Conservation (phyloP, 495 filamentous ascomycete genomes). For the Penicillium pulvis region DNA sequence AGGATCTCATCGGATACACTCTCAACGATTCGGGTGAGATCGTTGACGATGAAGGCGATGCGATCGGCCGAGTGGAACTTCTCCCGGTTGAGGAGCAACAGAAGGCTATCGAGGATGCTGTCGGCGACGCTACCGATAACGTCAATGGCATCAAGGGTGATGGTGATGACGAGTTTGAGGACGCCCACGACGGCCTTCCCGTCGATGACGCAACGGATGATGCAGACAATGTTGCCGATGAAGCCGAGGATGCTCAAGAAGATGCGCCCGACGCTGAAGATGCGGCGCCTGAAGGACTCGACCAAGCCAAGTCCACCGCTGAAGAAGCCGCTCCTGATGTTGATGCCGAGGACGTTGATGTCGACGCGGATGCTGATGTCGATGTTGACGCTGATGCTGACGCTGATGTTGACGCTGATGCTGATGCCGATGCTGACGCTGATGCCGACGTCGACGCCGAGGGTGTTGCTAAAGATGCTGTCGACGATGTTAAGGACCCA, state of each 20-base stretch:
- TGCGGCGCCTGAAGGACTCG: constrained; percentile 16
- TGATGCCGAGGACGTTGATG: no score
- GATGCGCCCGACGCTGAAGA: constrained; percentile 26
- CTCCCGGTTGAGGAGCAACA: constrained; percentile 43
- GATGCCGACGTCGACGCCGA: constrained; percentile 14
- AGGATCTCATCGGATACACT: constrained; percentile 60
- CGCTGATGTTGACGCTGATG: constrained; percentile 22
- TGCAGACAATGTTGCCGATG: constrained; percentile 21
- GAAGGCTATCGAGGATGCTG: constrained; percentile 29
- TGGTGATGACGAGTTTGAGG: constrained; percentile 42
- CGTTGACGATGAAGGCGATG: constrained; percentile 64
- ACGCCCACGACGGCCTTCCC: constrained; percentile 27
- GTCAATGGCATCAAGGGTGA: constrained; percentile 23
- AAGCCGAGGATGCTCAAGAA: constrained; percentile 28
- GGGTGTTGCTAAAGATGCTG: constrained; percentile 22
- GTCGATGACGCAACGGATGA: constrained; percentile 26
- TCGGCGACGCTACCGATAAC: constrained; percentile 17
- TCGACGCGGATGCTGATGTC: no score
- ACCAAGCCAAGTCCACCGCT: not conserved
- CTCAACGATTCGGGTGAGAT: constrained; percentile 65
- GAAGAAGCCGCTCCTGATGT: not conserved
- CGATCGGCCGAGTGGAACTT: constrained; percentile 58
- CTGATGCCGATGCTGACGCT: not conserved
- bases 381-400: no score
- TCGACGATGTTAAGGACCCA: constrained; percentile 15